A percentile compares a stretch with the other conserved stretches of the same genome.
phyloP scores from a whole-genome alignment of 2,329 filamentous ascomycete genomes.

The Elsinoe australis region DNA sequence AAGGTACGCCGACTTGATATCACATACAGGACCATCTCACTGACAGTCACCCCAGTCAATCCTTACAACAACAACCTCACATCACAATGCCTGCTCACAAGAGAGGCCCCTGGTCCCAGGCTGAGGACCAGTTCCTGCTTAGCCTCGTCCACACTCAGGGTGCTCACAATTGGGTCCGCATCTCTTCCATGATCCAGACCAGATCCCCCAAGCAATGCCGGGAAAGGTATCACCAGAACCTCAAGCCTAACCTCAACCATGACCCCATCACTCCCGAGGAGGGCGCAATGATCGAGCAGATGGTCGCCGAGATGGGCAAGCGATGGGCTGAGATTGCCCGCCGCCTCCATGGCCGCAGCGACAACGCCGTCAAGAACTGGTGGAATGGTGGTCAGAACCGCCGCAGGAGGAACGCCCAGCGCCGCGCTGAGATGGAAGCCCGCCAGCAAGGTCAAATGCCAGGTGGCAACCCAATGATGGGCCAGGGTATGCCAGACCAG shows the following conservation, averaged over 20 bases:
- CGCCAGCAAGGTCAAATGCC: constrained; percentile 23
- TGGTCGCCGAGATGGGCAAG: constrained; percentile 73
- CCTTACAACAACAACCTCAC: constrained; percentile 17
- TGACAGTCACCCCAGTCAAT: constrained; percentile 21
- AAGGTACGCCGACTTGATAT: neutral
- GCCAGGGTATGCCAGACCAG: constrained; percentile 23
- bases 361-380: constrained; percentile 97
- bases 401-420: constrained; percentile 41
- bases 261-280: constrained; percentile 75
- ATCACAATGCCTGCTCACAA: constrained; percentile 48
- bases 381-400: constrained; percentile 93
- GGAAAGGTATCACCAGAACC: constrained; percentile 87
- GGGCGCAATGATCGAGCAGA: constrained; percentile 62
- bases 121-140: constrained; percentile 65
- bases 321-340: constrained; percentile 91
- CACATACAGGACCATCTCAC: constrained; percentile 19
- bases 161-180: constrained; percentile 82
- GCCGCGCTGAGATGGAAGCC: constrained; percentile 29
- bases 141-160: constrained; percentile 64
- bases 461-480: constrained; percentile 23
- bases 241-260: constrained; percentile 72
- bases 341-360: constrained; percentile 71
- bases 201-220: constrained; percentile 91
- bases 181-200: constrained; percentile 65
- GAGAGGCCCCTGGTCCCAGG: constrained; percentile 75